Base-by-base conservation (phyloP, 805 yeast species). In the Wickerhamomyces sydowiorum region DNA sequence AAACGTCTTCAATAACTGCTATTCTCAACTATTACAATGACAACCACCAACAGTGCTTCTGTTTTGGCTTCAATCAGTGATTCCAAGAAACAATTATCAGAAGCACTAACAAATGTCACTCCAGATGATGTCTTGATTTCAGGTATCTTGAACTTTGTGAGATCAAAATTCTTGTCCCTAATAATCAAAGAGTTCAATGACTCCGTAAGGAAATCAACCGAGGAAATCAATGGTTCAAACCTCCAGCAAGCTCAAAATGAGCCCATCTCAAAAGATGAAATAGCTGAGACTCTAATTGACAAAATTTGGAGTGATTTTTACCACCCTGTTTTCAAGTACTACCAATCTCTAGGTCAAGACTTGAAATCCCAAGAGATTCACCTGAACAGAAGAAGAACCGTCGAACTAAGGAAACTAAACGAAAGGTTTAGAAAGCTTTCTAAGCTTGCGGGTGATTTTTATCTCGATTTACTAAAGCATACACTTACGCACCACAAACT, bases 301-400 rank as follows among this genome's bases (percentile, higher is more conserved):
- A 50, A 57, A 5, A 58, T 78, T 18, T 83, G 89, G 89, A 56
- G 66, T 25, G 76, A 76, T 5, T 69, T 83, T 47, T 83, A 79
- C 49, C 78, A 79, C 51, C 87, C 87, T 2, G 72, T 78, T 2
- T 69, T 82, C 46, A 80, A 78, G 49, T 71, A 71, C 54, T 81
- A 53, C 37, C 45, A 52, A 10, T 38, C 51, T 1, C 49, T 43
- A 25, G 49, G 40, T 29, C 45, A 43, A 9, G 32, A 38, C 1
- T 27, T 54, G 20, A 44, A 44, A 21, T 37, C 38, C 5, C 51
- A 38, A 54, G 57, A 36, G 57, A 28, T 42, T 24, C 15, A 28
- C 38, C 45, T 40, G 43, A 50, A 41, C 25, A 30, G 44, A 39
- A 50, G 52, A 45, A 42, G 42, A 32, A 41, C 71, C 5, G 81